Base-by-base conservation (phyloP, 2,329 filamentous ascomycete species). In the Tolypocladium guangdongense region DNA sequence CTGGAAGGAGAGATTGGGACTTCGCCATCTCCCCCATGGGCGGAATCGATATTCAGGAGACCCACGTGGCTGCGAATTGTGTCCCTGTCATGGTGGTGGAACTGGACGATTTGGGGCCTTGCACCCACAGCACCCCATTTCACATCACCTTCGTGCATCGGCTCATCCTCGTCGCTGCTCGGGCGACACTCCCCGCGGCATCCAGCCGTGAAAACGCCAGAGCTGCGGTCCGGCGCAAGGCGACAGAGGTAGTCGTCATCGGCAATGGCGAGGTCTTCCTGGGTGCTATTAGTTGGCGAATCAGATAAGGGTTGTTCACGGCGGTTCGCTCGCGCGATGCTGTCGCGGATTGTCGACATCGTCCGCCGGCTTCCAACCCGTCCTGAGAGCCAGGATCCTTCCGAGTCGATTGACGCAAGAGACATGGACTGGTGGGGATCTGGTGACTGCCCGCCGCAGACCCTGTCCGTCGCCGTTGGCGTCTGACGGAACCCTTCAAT, bases 341-440 rank as follows among this genome's bases (percentile, higher is more conserved):
- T 74, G 56, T 67, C 69, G 35, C 74, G 62, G 64, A 82, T 68
- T 64, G 75, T 66, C 53, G 74, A 64, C 58, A 75, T n/a, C 10
- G 27, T 74, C 33, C 70, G 68, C 58, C 74, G 69, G 62, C 74
- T 75, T 59, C 75, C 78, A 50, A 75, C 68, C 54, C 85, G 84
- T 18, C 92, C 90, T 4, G 90, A 93, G 46, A 99, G 83, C 93
- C 93, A 99, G 0, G 91, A 96, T 5, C 82, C 93, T 72, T 99
- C 93, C 0, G 91, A 96, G 64, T 96, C 93, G 55, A 97, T 89
- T 0, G 91, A 96, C 2, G 90, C 93, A 20, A 97, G 77, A 0
- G 92, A 97, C 67, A 91, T 86, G 33, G 90, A 89, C 64, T 90
- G 75, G 63, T 90, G 79, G 37, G 72, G 78, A 59, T 78, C 84